Evolutionary conservation across 2,329 filamentous ascomycete species (phyloP), one percentile per base, ranked within the genome.

Genomic region (Pseudocercospora vitis): DNA sequence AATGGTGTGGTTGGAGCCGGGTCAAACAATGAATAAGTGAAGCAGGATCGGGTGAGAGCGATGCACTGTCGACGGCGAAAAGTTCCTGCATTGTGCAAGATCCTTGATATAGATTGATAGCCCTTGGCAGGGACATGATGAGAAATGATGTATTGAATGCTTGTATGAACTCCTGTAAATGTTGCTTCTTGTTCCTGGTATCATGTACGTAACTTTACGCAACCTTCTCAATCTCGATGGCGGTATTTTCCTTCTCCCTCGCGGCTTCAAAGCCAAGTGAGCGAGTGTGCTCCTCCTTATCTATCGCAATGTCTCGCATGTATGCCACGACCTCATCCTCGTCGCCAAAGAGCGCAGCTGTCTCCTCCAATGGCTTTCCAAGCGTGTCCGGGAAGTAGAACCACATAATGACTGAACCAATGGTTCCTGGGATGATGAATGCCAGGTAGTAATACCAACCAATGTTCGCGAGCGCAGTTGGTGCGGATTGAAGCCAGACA

Each of bases 401-500:
- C 55, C 55, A 60, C 46, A 59, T 60, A 16, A 56, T 44, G 12
- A 56, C 33, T 29, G 45, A 42, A 8, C 55, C 55, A 24, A 58
- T 55, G 4, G 52, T 56, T 24, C 59, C 57, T 7, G 57, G 57
- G 18, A 62, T 60, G 40, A 62, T 59, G 31, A 58, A 60, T 18
- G 44, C 39, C 16, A 55, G 44, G 37, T 58, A 61, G 49, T 56
- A 59, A 21, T 57, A 57, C 59, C 56, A 60, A 2, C 53, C 56
- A 16, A 56, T 55, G 2, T 46, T 53, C 26, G 48, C 55, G 9
- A 53, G 46, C 7, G 53, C 56, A 12, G 51, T 56, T 0, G 59
- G 59, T 5, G 61, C 61, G 26, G 50, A 47, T 35, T 62, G 59
- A 7, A 63, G 50, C 59, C 59, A 62, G 33, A 63, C 52, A 33